Percentiles rank a stretch among this genome's conserved stretches.
These are phyloP conservation scores for Arthrinium phaeospermum DNA, from an alignment of 2,329 filamentous ascomycete species.

Conservation along the genomic window DNA sequence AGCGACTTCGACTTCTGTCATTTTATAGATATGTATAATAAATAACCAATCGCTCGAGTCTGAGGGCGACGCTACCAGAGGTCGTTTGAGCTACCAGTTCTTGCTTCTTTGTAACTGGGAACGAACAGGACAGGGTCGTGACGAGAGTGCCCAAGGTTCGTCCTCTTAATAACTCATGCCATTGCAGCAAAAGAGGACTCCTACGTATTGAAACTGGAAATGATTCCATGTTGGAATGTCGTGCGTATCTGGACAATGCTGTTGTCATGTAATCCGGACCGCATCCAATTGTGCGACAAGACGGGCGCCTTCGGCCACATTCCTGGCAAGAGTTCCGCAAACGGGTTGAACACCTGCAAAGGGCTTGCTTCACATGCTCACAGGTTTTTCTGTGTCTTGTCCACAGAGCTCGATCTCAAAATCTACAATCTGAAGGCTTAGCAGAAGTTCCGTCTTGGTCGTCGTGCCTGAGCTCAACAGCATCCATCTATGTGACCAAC, in stretches of 20 bases:
- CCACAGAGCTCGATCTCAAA: too few species aligned
- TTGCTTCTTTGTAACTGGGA: neutral
- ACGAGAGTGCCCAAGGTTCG: neutral
- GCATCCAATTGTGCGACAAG: neutral
- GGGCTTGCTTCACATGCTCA: neutral
- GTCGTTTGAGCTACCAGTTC: neutral
- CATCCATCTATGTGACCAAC: neutral
- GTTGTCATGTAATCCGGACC: neutral
- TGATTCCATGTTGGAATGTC: neutral
- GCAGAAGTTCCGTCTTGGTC: neutral
- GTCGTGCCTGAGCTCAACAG: neutral
- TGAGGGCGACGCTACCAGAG: neutral
- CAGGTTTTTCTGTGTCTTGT: neutral
- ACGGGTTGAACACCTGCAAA: neutral
- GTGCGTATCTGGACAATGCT: neutral
- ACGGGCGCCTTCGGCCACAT: neutral
- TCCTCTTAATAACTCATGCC: neutral
- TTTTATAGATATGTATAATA: neutral
- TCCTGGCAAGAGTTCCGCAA: slow-evolving; percentile 1
- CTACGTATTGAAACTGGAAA: neutral
- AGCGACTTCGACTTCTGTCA: neutral
- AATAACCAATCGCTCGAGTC: neutral
- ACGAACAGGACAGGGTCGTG: neutral
- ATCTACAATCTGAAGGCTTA: neutral
- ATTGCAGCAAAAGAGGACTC: neutral